Conservation (phyloP, 78 protist genomes). For the Dictyostelium purpureum region DNA sequence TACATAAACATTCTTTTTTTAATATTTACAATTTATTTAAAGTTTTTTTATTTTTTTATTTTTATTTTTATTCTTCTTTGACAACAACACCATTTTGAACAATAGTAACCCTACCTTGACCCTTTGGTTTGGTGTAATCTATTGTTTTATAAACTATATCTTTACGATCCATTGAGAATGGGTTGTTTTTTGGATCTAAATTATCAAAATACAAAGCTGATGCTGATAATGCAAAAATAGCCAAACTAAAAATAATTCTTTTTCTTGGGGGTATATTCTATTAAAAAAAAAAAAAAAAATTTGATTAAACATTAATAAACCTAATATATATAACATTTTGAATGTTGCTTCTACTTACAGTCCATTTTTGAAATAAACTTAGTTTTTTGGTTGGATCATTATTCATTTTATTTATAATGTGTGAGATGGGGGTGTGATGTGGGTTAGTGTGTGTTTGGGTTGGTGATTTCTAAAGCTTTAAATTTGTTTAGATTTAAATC, state of each 20-base stretch:
- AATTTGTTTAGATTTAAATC: no score
- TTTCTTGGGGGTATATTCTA: neutral
- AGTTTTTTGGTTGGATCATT: neutral
- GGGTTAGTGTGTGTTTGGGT: no score
- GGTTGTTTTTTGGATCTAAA: neutral
- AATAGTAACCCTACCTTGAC: conserved; percentile 12
- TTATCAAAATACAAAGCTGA: conserved; percentile 19
- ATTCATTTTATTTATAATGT: no score
- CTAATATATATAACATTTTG: neutral
- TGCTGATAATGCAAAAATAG: neutral
- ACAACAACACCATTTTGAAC: neutral
- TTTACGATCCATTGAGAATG: neutral
- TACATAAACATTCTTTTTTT: no score
- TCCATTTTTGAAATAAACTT: neutral
- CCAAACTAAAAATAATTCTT: conserved; percentile 16
- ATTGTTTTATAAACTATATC: conserved; percentile 5
- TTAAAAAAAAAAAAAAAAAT: neutral
- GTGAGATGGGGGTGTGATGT: no score
- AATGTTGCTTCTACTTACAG: neutral
- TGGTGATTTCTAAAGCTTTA: no score
- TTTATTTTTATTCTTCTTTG: conserved; percentile 1
- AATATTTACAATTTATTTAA: neutral
- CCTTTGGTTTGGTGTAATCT: neutral
- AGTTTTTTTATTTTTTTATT: neutral
- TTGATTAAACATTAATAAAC: neutral